These are phyloP conservation scores for Candida jianshihensis DNA, from an alignment of 805 yeast species.

Conservation along the genomic window DNA sequence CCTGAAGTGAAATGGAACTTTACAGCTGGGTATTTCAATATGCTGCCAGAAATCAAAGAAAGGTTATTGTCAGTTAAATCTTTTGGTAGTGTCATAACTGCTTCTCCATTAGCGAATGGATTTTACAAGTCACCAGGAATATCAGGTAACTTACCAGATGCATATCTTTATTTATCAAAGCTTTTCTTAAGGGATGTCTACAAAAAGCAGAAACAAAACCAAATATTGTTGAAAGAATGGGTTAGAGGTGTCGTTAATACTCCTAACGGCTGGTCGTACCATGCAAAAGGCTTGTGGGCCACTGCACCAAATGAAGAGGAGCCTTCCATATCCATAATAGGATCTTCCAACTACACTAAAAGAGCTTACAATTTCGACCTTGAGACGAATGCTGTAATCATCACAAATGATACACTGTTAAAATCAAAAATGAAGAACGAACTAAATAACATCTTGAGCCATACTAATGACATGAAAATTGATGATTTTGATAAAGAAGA, in stretches of 20 bases:
- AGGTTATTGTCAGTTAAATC: constrained; percentile 53
- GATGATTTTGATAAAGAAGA: constrained; percentile 59
- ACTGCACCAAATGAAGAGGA: constrained; percentile 44
- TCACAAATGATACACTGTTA: constrained; percentile 61
- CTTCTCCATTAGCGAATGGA: constrained; percentile 91
- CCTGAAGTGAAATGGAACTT: constrained; percentile 67
- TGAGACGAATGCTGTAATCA: constrained; percentile 77
- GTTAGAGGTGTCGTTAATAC: constrained; percentile 75
- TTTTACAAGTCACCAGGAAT: constrained; percentile 81
- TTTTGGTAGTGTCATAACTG: constrained; percentile 71
- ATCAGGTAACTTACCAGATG: constrained; percentile 76
- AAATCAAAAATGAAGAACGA: constrained; percentile 54
- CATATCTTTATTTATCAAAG: constrained; percentile 72
- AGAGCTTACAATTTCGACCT: constrained; percentile 84
- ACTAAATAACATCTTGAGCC: constrained; percentile 47
- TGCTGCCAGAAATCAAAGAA: constrained; percentile 65
- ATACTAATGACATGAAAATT: constrained; percentile 46
- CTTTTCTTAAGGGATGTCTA: constrained; percentile 52
- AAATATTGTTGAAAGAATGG: constrained; percentile 75
- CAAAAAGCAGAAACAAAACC: constrained; percentile 30
- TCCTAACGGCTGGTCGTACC: constrained; percentile 91
- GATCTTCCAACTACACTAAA: constrained; percentile 89
- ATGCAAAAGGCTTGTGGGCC: constrained; percentile 94
- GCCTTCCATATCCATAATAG: constrained; percentile 77
- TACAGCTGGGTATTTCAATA: constrained; percentile 95